Base-by-base conservation (phyloP, 192 early-diverging fungal genomes). In the Entomortierella chlamydospora region DNA sequence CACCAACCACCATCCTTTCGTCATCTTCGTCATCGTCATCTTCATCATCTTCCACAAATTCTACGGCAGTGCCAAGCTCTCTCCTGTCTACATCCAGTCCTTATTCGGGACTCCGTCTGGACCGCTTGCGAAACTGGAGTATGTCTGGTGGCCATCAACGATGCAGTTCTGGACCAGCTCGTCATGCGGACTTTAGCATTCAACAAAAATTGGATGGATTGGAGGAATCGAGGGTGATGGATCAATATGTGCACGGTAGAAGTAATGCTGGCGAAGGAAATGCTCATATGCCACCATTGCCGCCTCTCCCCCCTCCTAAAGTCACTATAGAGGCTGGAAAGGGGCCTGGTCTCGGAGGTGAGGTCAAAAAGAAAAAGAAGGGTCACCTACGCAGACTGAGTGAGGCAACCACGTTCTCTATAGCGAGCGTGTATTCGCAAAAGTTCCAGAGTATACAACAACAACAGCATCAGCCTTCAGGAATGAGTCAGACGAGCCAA, bases 81-180 rank as follows among this genome's bases (percentile, higher is more conserved):
- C 13, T 25, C 6, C 52, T 3, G 9, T 54, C 52, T 28, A 25
- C 52, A 3, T 47, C 45, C 20, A 17, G 52, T 54, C 15, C 52
- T 15, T 10, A 25, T 54, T 30, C 4, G 2, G 25, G 28, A 25
- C 26, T 54, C 18, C 26, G 59, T 12, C 39, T 78, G 25, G 74
- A 76, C 2, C 59, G 42, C 1, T 29, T 76, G 22, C 59, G 72
- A 43, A 57, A 64, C 0, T 62, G 73, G 66, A 41, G 34, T 37
- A 59, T 52, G n/a, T 31, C 63, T 9, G 47, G 66, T 11, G 53
- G 59, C 26, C 73, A 66, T 30, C 64, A 77, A 11, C 73, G 73
- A 9, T 68, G 65, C 7, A 77, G 51, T 34, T 68, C 73, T 55
- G 73, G 64, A 13, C 73, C 73, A 11, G 64, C 65, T n/a, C 45